These are phyloP conservation scores for Phytophthora vignae DNA, from an alignment of 352 stramenopile species.

Conservation along the genomic window DNA sequence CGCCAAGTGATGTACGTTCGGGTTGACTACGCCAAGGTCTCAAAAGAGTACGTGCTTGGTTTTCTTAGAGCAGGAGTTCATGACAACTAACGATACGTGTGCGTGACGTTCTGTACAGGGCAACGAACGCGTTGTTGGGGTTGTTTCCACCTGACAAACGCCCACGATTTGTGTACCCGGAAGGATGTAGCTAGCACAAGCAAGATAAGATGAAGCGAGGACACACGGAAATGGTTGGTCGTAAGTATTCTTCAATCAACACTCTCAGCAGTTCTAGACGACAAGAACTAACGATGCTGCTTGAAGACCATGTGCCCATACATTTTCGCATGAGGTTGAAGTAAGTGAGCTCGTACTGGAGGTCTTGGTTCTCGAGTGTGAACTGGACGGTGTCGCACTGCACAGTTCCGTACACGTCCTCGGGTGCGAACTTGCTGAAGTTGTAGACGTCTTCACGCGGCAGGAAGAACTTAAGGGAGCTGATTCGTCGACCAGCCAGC, in stretches of 20 bases:
- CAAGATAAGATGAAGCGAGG: neutral
- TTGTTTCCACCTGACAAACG: slow-evolving; percentile 24
- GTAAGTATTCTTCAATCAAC: too few species aligned
- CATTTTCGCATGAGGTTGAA: too few species aligned
- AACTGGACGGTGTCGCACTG: slow-evolving; percentile 36
- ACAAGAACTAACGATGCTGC: too few species aligned
- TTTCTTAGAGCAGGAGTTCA: neutral
- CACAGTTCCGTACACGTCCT: slow-evolving; percentile 27
- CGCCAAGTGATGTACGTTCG: slow-evolving; percentile 27
- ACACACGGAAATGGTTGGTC: too few species aligned
- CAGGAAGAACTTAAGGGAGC: neutral
- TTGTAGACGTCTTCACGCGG: slow-evolving; percentile 5
- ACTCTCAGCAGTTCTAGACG: too few species aligned
- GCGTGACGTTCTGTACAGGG: neutral
- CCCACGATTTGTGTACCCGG: slow-evolving; percentile 10
- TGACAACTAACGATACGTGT: slow-evolving; percentile 2
- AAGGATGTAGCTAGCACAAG: neutral
- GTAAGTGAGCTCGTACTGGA: too few species aligned
- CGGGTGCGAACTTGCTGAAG: slow-evolving; percentile 17
- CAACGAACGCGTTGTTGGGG: slow-evolving; percentile 11
- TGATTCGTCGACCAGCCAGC: neutral
- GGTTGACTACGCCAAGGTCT: slow-evolving; percentile 21
- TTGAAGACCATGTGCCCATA: too few species aligned
- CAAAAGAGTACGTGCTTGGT: slow-evolving; percentile 15
- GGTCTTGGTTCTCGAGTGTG: too few species aligned